Evolutionary conservation across 176 grass and related monocot species (phyloP), one percentile per base, ranked within the genome.

Genomic region (Cymbopogon citratus): DNA sequence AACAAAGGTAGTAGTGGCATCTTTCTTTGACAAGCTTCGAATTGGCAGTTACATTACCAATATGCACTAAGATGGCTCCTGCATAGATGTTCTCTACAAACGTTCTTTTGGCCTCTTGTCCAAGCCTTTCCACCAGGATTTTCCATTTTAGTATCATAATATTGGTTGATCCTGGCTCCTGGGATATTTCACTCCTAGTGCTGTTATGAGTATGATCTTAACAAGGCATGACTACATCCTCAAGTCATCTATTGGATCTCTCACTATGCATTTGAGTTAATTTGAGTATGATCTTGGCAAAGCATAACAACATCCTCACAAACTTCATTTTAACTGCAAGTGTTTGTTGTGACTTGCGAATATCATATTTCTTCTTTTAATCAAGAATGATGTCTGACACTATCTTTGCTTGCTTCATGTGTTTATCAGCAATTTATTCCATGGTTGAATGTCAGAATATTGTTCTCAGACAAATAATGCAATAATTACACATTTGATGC

Each of bases 321-420:
- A 24, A 4, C 54, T 59, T 24, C 34, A 27, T 45, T 43, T 61
- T 28, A 59, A 73, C 24, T 16, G 10, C 21, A 67, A 26, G 29
- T 71, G 48, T 69, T 24, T 62, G 7, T 19, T 63, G 3, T 82
- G 38, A 49, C 12, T 52, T 66, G 27, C 16, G 33, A 69, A 80
- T 21, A 3, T 70, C 54, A 33, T 52, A 28, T 90, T 31, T 39
- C 46, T 74, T 89, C 27, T 62, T 5, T 31, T 77, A 40, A 23
- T 80, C 52, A 62, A 63, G 45, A 83, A 56, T 89, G 80, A 18
- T 66, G 70, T 66, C 21, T 39, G 8, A 46, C 24, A 23, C 49
- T 59, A 52, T 14, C 25, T 80, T 83, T 34, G 64, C 14, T 87
- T 63, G 23, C 33, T 75, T 38, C 3, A 3, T 67, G 19, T 73